Percentiles rank a stretch among this genome's conserved stretches.
These are phyloP conservation scores for Russula olivacea DNA, from an alignment of 768 basidiomycete genomes.

Conservation along the genomic window DNA sequence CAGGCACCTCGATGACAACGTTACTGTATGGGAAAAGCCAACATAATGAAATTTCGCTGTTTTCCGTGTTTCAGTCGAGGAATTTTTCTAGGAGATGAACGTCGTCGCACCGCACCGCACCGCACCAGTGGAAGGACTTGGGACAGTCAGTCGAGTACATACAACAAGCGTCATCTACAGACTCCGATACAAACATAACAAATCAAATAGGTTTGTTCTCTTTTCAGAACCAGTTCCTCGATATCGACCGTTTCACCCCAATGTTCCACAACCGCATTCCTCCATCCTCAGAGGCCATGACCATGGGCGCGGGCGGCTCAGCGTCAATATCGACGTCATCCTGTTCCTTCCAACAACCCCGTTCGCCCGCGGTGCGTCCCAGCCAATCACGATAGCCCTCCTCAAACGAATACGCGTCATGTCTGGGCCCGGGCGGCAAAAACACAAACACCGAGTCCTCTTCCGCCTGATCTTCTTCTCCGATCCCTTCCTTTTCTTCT, in stretches of 20 bases:
- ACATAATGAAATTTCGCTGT: too few relatives aligned
- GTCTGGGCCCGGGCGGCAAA: conserved; percentile 15
- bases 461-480: not conserved
- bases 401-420: conserved; percentile 18
- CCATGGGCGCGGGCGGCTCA: not conserved
- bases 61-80: too few relatives aligned
- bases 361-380: conserved; percentile 4
- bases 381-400: conserved; percentile 16
- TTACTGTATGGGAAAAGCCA: too few relatives aligned
- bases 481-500: not conserved
- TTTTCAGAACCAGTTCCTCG: conserved; percentile 11
- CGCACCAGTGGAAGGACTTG: too few relatives aligned
- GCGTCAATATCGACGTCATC: conserved; percentile 13
- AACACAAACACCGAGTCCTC: conserved; percentile 13
- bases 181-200: not conserved
- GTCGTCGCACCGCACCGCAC: too few relatives aligned
- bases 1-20: too few relatives aligned
- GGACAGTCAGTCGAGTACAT: too few relatives aligned
- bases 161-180: too few relatives aligned
- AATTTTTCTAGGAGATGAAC: too few relatives aligned
- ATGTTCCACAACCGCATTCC: conserved; percentile 6
- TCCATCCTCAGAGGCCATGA: not conserved
- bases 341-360: conserved; percentile 17
- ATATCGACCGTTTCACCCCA: conserved; percentile 10
- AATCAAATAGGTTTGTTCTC: too few relatives aligned